phyloP scores from a whole-genome alignment of 176 grass and related monocot species.

The Ananas comosus region DNA sequence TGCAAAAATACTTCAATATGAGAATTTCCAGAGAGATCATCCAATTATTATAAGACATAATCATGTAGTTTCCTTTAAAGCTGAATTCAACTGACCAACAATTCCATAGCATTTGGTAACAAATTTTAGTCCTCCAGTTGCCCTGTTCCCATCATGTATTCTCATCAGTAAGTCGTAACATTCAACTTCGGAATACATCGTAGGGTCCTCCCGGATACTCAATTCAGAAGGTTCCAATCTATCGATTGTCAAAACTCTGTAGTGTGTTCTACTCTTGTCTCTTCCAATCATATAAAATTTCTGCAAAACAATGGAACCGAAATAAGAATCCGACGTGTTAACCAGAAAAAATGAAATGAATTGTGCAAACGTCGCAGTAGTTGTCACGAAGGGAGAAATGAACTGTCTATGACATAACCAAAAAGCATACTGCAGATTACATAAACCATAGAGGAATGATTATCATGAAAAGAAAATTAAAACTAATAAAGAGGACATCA shows the following conservation, averaged over 20 bases:
- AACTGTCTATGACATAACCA: background rate
- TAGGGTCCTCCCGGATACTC: constrained; percentile 63
- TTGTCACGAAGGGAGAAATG: background rate
- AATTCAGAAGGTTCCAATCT: constrained; percentile 52
- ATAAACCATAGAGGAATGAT: background rate
- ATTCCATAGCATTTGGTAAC: constrained; percentile 95
- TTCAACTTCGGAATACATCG: constrained; percentile 55
- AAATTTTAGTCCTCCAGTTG: constrained; percentile 75
- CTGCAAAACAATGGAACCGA: constrained; percentile 36
- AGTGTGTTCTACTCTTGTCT: constrained; percentile 59
- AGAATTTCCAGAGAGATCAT: background rate
- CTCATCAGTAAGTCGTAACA: constrained; percentile 63
- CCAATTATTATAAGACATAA: background rate
- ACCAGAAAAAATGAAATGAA: constrained; percentile 8
- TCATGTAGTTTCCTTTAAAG: background rate
- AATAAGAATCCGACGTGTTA: constrained; percentile 5
- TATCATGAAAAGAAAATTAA: background rate
- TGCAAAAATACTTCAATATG: background rate
- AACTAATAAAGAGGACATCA: background rate
- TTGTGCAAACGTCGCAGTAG: background rate
- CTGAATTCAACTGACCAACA: constrained; percentile 35
- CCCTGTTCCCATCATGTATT: constrained; percentile 73
- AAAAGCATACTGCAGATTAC: background rate
- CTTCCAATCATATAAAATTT: constrained; percentile 91
- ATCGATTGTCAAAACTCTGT: constrained; percentile 86